Conservation (phyloP, 2,329 filamentous ascomycete species). For the Emergomyces africanus region DNA sequence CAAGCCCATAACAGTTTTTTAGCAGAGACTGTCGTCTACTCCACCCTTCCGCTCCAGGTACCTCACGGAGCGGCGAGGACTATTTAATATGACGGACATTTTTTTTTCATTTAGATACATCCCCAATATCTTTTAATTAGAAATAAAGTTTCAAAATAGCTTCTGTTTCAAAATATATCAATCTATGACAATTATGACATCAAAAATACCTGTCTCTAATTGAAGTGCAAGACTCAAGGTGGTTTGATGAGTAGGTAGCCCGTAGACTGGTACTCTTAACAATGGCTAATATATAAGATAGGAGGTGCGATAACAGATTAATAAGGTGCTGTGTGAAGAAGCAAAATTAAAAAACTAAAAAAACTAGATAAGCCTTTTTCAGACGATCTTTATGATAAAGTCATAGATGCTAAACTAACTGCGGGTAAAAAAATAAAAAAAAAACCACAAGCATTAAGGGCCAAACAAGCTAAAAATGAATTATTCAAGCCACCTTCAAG, state of each 20-base stretch:
- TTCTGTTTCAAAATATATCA: not conserved
- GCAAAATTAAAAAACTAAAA: no score
- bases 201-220: no score
- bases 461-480: not conserved
- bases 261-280: no score
- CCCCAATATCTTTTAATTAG: not conserved
- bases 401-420: not conserved
- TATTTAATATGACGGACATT: constrained; percentile 35
- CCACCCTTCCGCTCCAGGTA: constrained; percentile 32
- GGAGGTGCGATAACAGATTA: not conserved
- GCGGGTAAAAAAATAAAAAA: not conserved
- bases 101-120: not conserved
- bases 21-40: constrained; percentile 37
- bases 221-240: not conserved
- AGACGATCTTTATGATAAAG: no score
- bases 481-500: not conserved
- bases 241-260: not conserved
- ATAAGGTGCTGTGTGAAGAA: not conserved
- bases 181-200: not conserved
- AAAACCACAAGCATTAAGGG: not conserved
- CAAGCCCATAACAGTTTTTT: constrained; percentile 36
- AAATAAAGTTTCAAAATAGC: not conserved
- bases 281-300: not conserved
- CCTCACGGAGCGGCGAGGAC: constrained; percentile 30
- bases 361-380: no score